These are phyloP conservation scores for Kwoniella mangroviensis DNA, from an alignment of 768 basidiomycete species.

Conservation along the genomic window DNA sequence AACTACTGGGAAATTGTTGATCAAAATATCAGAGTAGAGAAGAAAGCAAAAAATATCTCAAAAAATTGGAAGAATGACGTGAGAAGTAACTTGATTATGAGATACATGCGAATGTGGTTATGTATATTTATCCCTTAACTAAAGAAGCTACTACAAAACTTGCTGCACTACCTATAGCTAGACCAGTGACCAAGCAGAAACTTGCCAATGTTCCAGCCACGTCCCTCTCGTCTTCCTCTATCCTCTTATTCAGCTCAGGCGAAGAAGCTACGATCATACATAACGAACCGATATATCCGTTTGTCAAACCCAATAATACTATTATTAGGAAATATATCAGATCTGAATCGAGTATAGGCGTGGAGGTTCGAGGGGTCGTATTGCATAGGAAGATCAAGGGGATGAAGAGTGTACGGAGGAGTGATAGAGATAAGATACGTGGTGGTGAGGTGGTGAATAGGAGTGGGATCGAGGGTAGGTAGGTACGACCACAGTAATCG, in stretches of 20 bases:
- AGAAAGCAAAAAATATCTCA: neutral
- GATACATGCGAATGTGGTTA: neutral
- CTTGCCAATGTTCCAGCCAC: conserved; percentile 79
- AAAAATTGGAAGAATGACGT: too few species aligned
- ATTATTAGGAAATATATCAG: conserved; percentile 74
- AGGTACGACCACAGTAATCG: conserved; percentile 55
- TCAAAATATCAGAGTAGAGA: conserved; percentile 65
- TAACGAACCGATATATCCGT: conserved; percentile 77
- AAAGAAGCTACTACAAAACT: conserved; percentile 66
- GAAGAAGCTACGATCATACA: conserved; percentile 85
- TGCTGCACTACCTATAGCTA: conserved; percentile 73
- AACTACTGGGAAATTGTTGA: conserved; percentile 82
- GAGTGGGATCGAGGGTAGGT: conserved; percentile 47
- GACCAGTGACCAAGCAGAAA: conserved; percentile 77
- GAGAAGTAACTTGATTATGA: neutral
- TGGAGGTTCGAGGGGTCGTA: conserved; percentile 62
- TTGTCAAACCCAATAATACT: conserved; percentile 73
- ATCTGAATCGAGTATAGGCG: conserved; percentile 75
- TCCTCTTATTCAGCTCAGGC: conserved; percentile 73
- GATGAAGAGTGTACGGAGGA: conserved; percentile 77
- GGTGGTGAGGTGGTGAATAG: conserved; percentile 73
- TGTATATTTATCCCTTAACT: neutral
- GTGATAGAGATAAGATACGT: conserved; percentile 68
- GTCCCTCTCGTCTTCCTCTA: conserved; percentile 79
- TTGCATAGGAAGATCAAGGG: conserved; percentile 90